Base-by-base conservation (phyloP, 108 stramenopile species). In the Stephanodiscus triporus region DNA sequence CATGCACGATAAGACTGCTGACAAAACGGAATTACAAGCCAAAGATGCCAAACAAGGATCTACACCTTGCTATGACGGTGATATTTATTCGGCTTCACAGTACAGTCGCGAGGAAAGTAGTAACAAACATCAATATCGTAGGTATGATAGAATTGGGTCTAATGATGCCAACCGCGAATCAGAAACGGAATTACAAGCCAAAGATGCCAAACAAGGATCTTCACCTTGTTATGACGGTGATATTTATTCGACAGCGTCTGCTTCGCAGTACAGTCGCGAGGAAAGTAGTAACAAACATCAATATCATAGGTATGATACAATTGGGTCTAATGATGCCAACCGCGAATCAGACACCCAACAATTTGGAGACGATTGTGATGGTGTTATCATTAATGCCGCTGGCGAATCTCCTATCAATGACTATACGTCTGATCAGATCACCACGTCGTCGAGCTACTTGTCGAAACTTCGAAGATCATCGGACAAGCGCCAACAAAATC, bases 41-140 rank as follows among this genome's bases (percentile, higher is more conserved):
- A 67, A 34, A 4, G 66, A 19, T 2, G 40, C 16, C 19, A 23
- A 63, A 23, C 6, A 63, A 17, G 16, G 9, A 5, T 45, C 45
- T 60, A 23, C 38, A 16, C n/a, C 27, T 38, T 17, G 23, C 11
- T 17, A 1, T 29, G 50, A 29, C 19, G 34, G 9, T 0, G 29
- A 26, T 17, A 16, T 53, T 29, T 70, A 70, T 37, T 70, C 70
- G 36, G 70, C 38, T 19, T 70, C 70, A n/a, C 70, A 70, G n/a
- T 61, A 70, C 70, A 70, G 59, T 51, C 23, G 6, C 20, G 6
- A 22, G 19, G 23, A 22, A 51, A 20, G 51, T 10, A 20, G 1
- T 9, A 5, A 11, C 40, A 40, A 9, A 11, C 11, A 9, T 40
- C 8, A 40, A 40, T 40, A 5, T 38, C 19, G 19, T 17, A 32